A percentile compares a stretch with the other conserved stretches of the same genome.
Conservation (phyloP, 495 filamentous ascomycete genomes). For the Aspergillus asperescens region DNA sequence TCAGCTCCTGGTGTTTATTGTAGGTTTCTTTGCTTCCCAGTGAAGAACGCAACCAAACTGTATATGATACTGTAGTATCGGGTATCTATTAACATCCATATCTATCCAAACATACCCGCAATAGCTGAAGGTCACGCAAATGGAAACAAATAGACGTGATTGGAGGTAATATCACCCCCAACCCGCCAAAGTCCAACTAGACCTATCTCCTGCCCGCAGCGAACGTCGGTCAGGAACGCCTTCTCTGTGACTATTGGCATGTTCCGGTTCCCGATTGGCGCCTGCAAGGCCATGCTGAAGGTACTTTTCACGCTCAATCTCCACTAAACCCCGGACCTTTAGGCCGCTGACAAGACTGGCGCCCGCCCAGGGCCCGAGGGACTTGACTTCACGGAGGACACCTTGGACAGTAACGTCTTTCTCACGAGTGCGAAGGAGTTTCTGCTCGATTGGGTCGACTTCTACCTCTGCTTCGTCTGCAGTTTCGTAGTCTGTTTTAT, state of each 20-base stretch:
- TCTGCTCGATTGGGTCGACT: constrained; percentile 59
- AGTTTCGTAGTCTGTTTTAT: constrained; percentile 10
- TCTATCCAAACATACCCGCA: neutral
- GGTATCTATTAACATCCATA: neutral
- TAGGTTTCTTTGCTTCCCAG: neutral
- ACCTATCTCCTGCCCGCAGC: constrained; percentile 51
- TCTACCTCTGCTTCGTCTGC: constrained; percentile 50
- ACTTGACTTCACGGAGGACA: constrained; percentile 68
- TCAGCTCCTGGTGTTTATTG: neutral
- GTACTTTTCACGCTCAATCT: constrained; percentile 82
- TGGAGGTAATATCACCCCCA: constrained; percentile 55
- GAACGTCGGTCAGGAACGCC: constrained; percentile 44
- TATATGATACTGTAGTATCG: neutral
- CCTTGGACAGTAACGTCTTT: constrained; percentile 50
- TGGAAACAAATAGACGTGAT: neutral
- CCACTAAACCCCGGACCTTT: constrained; percentile 71
- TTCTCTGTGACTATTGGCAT: neutral
- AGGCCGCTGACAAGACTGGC: constrained; percentile 75
- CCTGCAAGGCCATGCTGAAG: constrained; percentile 70
- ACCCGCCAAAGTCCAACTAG: constrained; percentile 72
- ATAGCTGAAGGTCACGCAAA: neutral
- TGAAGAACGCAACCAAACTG: neutral
- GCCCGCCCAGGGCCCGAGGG: constrained; percentile 83
- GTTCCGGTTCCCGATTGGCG: constrained; percentile 58
- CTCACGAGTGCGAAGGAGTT: constrained; percentile 46